These are phyloP conservation scores for Globisporangium cederbergense DNA, from an alignment of 352 stramenopile species.

Conservation along the genomic window DNA sequence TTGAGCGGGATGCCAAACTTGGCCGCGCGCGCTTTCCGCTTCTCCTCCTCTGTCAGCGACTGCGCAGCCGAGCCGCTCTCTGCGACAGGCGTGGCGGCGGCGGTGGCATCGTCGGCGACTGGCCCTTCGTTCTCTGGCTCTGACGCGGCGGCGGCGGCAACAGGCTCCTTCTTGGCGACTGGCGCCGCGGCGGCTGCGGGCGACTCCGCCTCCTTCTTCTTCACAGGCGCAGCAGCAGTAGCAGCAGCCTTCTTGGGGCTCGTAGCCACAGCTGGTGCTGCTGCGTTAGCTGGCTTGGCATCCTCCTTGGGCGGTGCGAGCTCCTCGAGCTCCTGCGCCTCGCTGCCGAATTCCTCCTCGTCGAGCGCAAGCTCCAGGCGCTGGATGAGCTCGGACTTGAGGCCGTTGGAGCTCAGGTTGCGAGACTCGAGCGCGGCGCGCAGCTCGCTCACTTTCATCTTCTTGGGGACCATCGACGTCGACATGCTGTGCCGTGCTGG, in stretches of 20 bases:
- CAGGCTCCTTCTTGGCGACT: conserved; percentile 23
- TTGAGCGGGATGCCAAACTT: conserved; percentile 79
- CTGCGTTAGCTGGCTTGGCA: conserved; percentile 17
- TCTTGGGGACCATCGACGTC: conserved; percentile 83
- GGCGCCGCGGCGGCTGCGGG: conserved; percentile 4
- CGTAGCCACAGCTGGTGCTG: neutral
- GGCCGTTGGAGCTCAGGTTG: conserved; percentile 74
- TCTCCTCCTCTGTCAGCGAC: conserved; percentile 65
- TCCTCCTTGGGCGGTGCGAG: conserved; percentile 41
- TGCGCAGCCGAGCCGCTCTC: conserved; percentile 21
- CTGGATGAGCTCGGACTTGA: conserved; percentile 90
- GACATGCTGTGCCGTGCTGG: conserved; percentile 27
- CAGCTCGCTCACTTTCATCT: conserved; percentile 91
- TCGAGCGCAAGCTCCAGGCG: conserved; percentile 84
- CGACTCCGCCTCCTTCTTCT: conserved; percentile 21
- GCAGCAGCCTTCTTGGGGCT: conserved; percentile 29
- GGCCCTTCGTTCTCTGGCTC: conserved; percentile 3
- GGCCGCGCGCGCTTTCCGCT: conserved; percentile 67
- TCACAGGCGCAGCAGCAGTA: conserved; percentile 15
- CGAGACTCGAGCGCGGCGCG: conserved; percentile 78
- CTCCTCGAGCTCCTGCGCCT: conserved; percentile 66
- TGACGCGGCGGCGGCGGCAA: conserved; percentile 8
- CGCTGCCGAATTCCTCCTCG: conserved; percentile 83
- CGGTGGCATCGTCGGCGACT: conserved; percentile 1
- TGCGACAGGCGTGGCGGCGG: conserved; percentile 1